Percentiles rank a stretch among this genome's conserved stretches.
These are phyloP conservation scores for Primulina huaijiensis DNA, from an alignment of 257 asterid species.

Conservation along the genomic window DNA sequence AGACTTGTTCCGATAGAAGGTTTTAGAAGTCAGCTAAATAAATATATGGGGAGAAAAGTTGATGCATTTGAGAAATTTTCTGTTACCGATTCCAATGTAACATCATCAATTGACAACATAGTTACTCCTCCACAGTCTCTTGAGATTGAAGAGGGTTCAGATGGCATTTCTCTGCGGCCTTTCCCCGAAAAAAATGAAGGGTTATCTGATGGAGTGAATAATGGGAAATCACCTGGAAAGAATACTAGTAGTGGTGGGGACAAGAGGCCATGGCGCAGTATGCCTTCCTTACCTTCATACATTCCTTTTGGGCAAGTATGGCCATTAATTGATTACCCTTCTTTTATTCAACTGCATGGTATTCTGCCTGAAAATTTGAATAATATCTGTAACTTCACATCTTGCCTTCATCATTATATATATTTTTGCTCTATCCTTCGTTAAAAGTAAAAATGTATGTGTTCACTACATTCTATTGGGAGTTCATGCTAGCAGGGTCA, in stretches of 20 bases:
- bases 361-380: background rate
- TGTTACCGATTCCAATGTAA: slow-evolving; percentile 43
- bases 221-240: slow-evolving; percentile 49
- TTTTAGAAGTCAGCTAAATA: slow-evolving; percentile 62
- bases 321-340: slow-evolving; percentile 17
- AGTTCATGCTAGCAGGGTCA: slow-evolving; percentile 10
- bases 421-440: slow-evolving; percentile 9
- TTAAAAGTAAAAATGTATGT: slow-evolving; percentile 1
- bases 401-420: slow-evolving; percentile 4
- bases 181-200: slow-evolving; percentile 62
- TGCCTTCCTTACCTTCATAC: slow-evolving; percentile 93
- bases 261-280: slow-evolving; percentile 63
- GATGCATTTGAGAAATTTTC: slow-evolving; percentile 50
- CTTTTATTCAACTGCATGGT: background rate
- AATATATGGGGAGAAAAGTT: slow-evolving; percentile 47
- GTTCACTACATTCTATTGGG: slow-evolving; percentile 14
- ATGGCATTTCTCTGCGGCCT: slow-evolving; percentile 90
- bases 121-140: slow-evolving; percentile 74
- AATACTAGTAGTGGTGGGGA: slow-evolving; percentile 38
- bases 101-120: slow-evolving; percentile 65
- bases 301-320: slow-evolving; percentile 96
- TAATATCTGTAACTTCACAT: background rate
- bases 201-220: slow-evolving; percentile 43
- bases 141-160: slow-evolving; percentile 95
- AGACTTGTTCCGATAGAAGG: slow-evolving; percentile 92